Conservation (phyloP, 2,329 filamentous ascomycete species). For the Cladophialophora exuberans region DNA sequence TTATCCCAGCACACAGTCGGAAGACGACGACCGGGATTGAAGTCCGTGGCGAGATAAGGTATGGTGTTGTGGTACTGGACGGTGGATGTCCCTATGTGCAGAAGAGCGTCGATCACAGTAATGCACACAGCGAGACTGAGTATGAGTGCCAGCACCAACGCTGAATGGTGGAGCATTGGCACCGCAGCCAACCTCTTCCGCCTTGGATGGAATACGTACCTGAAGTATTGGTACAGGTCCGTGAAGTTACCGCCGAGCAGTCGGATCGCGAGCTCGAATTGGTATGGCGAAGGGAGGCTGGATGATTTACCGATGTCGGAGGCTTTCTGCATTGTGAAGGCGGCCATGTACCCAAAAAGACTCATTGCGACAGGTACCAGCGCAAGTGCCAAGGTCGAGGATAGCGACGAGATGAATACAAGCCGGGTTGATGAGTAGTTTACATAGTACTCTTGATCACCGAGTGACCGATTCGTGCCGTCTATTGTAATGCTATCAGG, state of each 20-base stretch:
- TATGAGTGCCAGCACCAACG: neutral
- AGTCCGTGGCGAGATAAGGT: neutral
- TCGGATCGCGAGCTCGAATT: conserved; percentile 3
- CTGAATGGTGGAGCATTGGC: neutral
- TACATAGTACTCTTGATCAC: conserved; percentile 2
- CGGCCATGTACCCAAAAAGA: conserved; percentile 3
- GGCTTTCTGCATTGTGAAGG: neutral
- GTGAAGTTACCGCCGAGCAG: neutral
- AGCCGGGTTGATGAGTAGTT: conserved; percentile 6
- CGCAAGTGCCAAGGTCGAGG: neutral
- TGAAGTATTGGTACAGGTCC: neutral
- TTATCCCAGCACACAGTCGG: neutral
- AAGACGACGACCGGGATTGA: neutral
- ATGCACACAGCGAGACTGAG: conserved; percentile 1
- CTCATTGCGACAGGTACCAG: conserved; percentile 1
- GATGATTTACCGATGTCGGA: neutral
- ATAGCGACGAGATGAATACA: neutral
- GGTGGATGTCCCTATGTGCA: neutral
- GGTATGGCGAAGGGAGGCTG: neutral
- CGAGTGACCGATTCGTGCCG: neutral
- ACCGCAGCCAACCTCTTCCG: conserved; percentile 2
- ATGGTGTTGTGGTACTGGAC: conserved; percentile 1
- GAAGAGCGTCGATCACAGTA: conserved; percentile 1
- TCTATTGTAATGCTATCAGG: conserved; percentile 1
- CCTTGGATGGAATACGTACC: neutral